Evolutionary conservation across 2,329 filamentous ascomycete genomes (phyloP), one percentile per base, ranked within the genome.

Genomic region (Exophiala lecanii-corni): DNA sequence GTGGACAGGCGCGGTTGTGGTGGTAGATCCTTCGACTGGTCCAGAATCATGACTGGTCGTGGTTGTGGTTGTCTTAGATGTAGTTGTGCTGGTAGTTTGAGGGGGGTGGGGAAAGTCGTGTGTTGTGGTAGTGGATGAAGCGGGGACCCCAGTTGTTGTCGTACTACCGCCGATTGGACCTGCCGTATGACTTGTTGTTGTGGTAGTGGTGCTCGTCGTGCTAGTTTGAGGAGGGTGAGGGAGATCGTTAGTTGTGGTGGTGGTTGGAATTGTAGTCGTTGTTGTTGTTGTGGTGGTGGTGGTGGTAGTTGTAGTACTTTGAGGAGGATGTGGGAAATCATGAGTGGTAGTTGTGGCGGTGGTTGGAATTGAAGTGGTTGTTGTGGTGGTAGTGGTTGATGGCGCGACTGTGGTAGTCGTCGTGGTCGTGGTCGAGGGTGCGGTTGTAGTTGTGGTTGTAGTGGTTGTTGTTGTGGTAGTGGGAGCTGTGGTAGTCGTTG

Each of bases 331-430:
- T 12, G 33, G 13, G 6, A 6, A 4, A 5, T 33, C 17, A 23
- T 30, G 32, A 20, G 34, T 46, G 4, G 38, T 43, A 12, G 45
- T 49, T 2, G 55, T 23, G 15, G 33, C 45, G 7, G 44, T 47
- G 5, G 45, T 47, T 1, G 42, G 40, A 12, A 43, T 34, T 3
- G 39, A 44, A 7, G 40, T 49, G 4, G 56, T 47, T 4, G 48
- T 43, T 2, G 49, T 31, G 15, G 45, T 19, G 23, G 41, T 49
- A 2, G 47, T 49, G 13, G 48, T 40, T 6, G 43, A 16, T 5
- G 45, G 46, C 12, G 39, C 44, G 9, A 30, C 45, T 5, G 41
- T 38, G 9, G 45, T 36, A 16, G 41, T 19, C n/a, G 16, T 37
- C 21, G 39, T 36, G 13, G 19, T 39, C 4, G 40, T 36, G 9